These are phyloP conservation scores for Candida anutae DNA, from an alignment of 1,139 yeast species.

Conservation along the genomic window DNA sequence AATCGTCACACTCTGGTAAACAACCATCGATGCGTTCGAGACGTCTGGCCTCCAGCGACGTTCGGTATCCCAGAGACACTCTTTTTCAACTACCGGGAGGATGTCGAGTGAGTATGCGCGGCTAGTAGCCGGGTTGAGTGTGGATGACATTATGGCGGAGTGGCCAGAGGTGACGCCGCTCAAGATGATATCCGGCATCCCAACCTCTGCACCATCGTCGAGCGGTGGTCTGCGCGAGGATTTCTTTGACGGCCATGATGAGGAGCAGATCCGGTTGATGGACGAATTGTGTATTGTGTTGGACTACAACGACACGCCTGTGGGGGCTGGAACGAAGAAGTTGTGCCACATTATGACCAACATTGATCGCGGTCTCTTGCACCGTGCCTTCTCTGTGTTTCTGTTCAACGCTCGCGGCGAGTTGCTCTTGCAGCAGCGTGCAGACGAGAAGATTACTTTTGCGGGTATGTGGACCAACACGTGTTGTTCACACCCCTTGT, in stretches of 20 bases:
- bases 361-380: constrained; percentile 77
- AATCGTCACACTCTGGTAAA: too few relatives aligned
- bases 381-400: constrained; percentile 93
- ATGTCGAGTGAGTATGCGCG: constrained; percentile 32
- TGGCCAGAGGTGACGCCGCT: constrained; percentile 63
- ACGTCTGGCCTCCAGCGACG: too few relatives aligned
- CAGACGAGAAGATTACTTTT: constrained; percentile 92
- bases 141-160: constrained; percentile 41
- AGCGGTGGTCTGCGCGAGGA: constrained; percentile 16
- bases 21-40: too few relatives aligned
- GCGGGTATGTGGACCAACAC: constrained; percentile 98
- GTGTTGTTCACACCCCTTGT: constrained; percentile 95
- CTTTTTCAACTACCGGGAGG: constrained; percentile 1
- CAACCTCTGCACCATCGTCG: constrained; percentile 21
- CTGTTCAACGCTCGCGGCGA: constrained; percentile 71
- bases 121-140: constrained; percentile 44
- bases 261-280: constrained; percentile 91
- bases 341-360: constrained; percentile 86
- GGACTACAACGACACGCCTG: constrained; percentile 77
- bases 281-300: constrained; percentile 93
- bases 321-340: constrained; percentile 93
- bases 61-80: too few relatives aligned
- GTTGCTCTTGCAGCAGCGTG: constrained; percentile 86
- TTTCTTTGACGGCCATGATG: constrained; percentile 77
- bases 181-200: constrained; percentile 39